phyloP scores from a whole-genome alignment of 192 early-diverging fungal species.

The Coemansia erecta region DNA sequence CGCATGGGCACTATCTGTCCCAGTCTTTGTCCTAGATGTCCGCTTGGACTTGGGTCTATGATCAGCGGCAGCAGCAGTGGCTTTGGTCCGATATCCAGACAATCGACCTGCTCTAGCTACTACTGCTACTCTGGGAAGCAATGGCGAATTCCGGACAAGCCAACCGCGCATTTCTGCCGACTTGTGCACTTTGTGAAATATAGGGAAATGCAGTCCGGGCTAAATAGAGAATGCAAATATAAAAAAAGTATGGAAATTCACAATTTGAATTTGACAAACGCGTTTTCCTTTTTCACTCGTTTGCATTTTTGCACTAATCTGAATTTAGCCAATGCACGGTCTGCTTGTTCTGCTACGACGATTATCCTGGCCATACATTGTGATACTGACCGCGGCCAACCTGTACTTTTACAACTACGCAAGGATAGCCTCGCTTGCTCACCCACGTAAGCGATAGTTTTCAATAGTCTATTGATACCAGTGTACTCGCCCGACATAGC shows the following conservation, averaged over 20 bases:
- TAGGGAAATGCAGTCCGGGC: too few species aligned
- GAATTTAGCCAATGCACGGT: not conserved
- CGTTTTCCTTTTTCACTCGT: not conserved
- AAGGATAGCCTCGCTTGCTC: conserved; percentile 10
- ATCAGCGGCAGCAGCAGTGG: too few species aligned
- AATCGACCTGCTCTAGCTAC: too few species aligned
- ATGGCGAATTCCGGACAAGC: too few species aligned
- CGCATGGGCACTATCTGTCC: too few species aligned
- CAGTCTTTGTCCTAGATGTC: conserved; percentile 8
- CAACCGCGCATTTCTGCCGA: too few species aligned
- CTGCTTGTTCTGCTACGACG: conserved; percentile 7
- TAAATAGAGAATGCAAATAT: not conserved
- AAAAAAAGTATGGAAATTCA: not conserved
- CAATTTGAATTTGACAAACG: too few species aligned
- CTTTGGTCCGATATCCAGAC: too few species aligned
- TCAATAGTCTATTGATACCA: not conserved
- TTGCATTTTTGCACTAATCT: conserved; percentile 1
- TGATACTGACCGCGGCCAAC: conserved; percentile 21
- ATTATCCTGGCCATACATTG: conserved; percentile 13
- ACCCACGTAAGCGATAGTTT: conserved; percentile 17
- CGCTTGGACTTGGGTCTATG: not conserved
- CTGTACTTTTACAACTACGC: conserved; percentile 49
- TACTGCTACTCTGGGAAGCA: too few species aligned
- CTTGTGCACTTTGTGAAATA: too few species aligned
- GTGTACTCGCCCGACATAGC: not conserved